These are phyloP conservation scores for Austroboletus niveus DNA, from an alignment of 1,284 basidiomycete species.

Conservation along the genomic window DNA sequence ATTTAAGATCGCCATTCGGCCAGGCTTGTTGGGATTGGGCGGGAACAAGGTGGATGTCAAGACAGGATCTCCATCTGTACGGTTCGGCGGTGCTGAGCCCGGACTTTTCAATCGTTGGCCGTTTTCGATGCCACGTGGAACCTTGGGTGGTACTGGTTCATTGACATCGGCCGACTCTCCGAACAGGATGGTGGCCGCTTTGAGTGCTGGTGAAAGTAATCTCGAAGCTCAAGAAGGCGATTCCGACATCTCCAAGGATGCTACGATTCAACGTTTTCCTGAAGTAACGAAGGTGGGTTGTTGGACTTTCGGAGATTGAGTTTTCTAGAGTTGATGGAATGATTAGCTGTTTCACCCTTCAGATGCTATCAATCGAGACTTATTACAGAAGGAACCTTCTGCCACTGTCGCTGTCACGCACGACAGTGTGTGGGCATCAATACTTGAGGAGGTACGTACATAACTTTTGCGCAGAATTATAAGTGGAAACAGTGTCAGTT, in stretches of 20 bases:
- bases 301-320: neutral
- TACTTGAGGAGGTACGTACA: neutral
- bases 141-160: too few species aligned
- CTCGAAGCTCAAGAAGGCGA: too few species aligned
- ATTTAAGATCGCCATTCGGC: slow-evolving; percentile 23
- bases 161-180: too few species aligned
- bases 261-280: neutral
- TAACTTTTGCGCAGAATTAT: neutral
- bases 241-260: too few species aligned
- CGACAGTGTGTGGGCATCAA: neutral
- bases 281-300: neutral
- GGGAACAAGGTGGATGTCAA: too few species aligned
- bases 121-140: too few species aligned
- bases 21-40: neutral
- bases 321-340: neutral
- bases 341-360: neutral
- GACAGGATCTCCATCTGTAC: too few species aligned
- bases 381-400: neutral
- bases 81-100: too few species aligned
- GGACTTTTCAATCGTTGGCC: too few species aligned
- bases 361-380: neutral
- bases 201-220: neutral
- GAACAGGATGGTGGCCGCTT: too few species aligned
- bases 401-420: neutral
- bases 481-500: neutral